A percentile compares a stretch with the other conserved stretches of the same genome.
phyloP scores from a whole-genome alignment of 257 asterid species.

The Solanum chiquidenum region DNA sequence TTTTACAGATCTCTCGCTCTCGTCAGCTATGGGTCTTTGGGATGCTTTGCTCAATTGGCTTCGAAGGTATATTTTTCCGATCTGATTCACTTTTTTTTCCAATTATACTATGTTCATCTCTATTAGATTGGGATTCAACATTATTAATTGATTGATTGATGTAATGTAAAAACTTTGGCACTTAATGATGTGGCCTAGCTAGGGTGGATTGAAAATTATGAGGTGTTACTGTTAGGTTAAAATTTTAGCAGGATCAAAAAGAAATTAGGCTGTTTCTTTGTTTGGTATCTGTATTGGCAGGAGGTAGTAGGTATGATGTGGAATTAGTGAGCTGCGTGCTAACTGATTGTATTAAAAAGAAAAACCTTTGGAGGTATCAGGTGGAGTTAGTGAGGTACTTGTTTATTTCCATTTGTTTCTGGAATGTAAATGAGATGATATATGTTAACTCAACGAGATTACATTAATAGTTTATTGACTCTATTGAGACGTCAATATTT shows the following conservation, averaged over 20 bases:
- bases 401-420: not conserved
- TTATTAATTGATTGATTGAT: not conserved
- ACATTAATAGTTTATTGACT: not conserved
- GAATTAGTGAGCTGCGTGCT: not conserved
- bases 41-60: constrained; percentile 99
- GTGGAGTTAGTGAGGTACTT: not conserved
- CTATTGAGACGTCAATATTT: not conserved
- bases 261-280: not conserved
- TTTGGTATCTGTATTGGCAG: not conserved
- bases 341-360: not conserved
- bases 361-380: not conserved
- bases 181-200: not conserved
- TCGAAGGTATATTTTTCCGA: constrained; percentile 40
- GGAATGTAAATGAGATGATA: not conserved
- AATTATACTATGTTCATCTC: not conserved
- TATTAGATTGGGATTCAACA: not conserved
- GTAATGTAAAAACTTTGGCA: not conserved
- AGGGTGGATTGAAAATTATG: not conserved
- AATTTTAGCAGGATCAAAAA: not conserved
- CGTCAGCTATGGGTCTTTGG: constrained; percentile 69
- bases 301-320: not conserved
- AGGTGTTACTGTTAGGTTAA: not conserved
- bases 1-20: constrained; percentile 13
- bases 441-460: not conserved
- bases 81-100: not conserved